Evolutionary conservation across 495 filamentous ascomycete species (phyloP).

Genomic region (Chaetomium fimeti): DNA sequence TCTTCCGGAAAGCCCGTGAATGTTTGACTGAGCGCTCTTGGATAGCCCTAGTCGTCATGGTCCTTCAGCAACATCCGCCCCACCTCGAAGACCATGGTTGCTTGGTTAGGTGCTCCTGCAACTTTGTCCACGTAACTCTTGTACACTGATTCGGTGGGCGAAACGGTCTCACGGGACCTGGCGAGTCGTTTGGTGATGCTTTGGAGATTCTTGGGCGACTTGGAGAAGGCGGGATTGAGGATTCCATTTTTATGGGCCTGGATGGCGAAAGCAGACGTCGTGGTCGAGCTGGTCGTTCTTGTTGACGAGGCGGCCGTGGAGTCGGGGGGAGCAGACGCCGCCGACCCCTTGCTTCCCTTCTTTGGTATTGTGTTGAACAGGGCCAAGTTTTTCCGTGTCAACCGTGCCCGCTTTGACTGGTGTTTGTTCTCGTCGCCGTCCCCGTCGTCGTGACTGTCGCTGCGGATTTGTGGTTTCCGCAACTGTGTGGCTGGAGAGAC

Average conservation of each 20-base stretch:
- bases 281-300: slow-evolving; percentile 31
- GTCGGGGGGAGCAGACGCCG: background rate
- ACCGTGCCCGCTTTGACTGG: background rate
- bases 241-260: slow-evolving; percentile 35
- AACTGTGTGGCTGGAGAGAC: too few relatives aligned
- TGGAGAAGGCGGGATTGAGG: slow-evolving; percentile 25
- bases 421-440: background rate
- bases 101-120: slow-evolving; percentile 27
- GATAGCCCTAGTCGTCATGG: slow-evolving; percentile 23
- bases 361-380: slow-evolving; percentile 33
- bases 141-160: slow-evolving; percentile 30
- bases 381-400: background rate
- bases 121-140: slow-evolving; percentile 25
- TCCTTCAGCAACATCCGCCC: slow-evolving; percentile 27
- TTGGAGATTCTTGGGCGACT: slow-evolving; percentile 32
- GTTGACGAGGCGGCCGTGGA: slow-evolving; percentile 24
- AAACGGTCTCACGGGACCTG: slow-evolving; percentile 28
- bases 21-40: slow-evolving; percentile 24
- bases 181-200: slow-evolving; percentile 26
- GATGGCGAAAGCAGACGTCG: slow-evolving; percentile 30
- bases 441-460: too few relatives aligned
- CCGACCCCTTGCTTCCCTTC: background rate
- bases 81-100: slow-evolving; percentile 26
- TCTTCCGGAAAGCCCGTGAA: slow-evolving; percentile 33
- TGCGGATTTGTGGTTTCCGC: background rate